These are phyloP conservation scores for Kuraishia ogatae DNA, from an alignment of 805 yeast species.

Conservation along the genomic window DNA sequence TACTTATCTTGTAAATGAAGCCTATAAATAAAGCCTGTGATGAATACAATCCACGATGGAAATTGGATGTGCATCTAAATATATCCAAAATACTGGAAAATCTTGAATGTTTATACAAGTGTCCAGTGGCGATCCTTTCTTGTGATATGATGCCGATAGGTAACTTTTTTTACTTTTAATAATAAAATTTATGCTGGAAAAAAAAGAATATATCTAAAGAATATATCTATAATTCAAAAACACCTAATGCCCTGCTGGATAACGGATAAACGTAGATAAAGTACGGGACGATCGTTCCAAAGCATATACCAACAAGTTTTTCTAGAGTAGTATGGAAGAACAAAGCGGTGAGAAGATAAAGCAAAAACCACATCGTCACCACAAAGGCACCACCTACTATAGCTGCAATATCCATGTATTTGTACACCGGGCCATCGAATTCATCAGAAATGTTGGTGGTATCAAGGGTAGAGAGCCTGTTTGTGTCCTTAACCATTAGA, in stretches of 20 bases:
- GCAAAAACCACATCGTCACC: slow-evolving; percentile 24
- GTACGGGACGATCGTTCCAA: slow-evolving; percentile 28
- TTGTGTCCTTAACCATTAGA: neutral
- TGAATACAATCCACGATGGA: too few species aligned
- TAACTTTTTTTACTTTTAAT: too few species aligned
- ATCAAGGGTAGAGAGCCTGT: neutral
- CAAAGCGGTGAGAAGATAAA: slow-evolving; percentile 34
- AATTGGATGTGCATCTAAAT: too few species aligned
- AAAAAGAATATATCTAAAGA: too few species aligned
- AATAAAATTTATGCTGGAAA: too few species aligned
- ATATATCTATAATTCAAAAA: neutral
- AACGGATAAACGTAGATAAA: slow-evolving; percentile 10
- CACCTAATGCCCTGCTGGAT: neutral
- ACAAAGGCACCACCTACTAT: neutral
- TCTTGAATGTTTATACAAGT: too few species aligned
- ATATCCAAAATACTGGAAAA: too few species aligned
- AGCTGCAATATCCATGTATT: neutral
- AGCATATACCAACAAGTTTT: slow-evolving; percentile 31
- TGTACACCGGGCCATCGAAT: neutral
- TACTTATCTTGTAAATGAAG: too few species aligned
- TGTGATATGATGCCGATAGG: too few species aligned
- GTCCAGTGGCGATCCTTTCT: too few species aligned
- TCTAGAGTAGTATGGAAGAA: slow-evolving; percentile 42
- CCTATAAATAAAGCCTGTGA: too few species aligned
- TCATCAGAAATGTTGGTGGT: neutral